Conservation (phyloP, 2,329 filamentous ascomycete genomes). For the Aureobasidium lini region DNA sequence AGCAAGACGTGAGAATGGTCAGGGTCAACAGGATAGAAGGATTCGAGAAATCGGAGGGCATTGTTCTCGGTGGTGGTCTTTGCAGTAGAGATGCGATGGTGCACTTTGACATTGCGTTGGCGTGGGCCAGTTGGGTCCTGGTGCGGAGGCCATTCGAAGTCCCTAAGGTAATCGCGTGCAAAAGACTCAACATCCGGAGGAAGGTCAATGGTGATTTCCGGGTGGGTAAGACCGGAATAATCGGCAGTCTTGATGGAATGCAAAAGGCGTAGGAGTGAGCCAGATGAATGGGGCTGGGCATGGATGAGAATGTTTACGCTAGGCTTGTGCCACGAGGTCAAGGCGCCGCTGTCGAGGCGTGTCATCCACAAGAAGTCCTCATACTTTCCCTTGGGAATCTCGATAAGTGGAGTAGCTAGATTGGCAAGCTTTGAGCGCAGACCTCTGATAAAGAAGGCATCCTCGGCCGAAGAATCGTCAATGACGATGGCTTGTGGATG, state of each 20-base stretch:
- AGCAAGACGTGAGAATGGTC: conserved; percentile 69
- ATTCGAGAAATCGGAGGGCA: conserved; percentile 70
- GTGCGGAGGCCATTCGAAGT: conserved; percentile 61
- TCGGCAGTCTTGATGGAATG: conserved; percentile 69
- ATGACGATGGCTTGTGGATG: conserved; percentile 70
- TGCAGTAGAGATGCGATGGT: conserved; percentile 61
- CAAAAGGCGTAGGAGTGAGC: conserved; percentile 68
- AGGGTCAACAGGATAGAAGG: conserved; percentile 70
- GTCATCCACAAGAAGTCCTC: conserved; percentile 69
- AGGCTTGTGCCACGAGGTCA: conserved; percentile 70
- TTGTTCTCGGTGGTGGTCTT: conserved; percentile 60
- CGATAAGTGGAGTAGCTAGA: conserved; percentile 58
- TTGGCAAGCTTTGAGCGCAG: conserved; percentile 48
- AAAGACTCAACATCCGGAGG: conserved; percentile 61
- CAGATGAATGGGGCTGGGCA: conserved; percentile 61
- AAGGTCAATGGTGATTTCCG: conserved; percentile 78
- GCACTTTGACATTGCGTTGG: conserved; percentile 53
- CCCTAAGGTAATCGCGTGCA: conserved; percentile 54
- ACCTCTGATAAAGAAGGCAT: conserved; percentile 57
- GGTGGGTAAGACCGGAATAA: conserved; percentile 60
- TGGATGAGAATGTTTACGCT: conserved; percentile 79
- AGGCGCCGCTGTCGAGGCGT: conserved; percentile 63
- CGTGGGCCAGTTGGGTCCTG: conserved; percentile 36
- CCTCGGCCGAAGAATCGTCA: conserved; percentile 61
- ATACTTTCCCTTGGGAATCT: conserved; percentile 58